Evolutionary conservation across 2,329 filamentous ascomycete species (phyloP).

Genomic region (Drechslerella stenobrocha): DNA sequence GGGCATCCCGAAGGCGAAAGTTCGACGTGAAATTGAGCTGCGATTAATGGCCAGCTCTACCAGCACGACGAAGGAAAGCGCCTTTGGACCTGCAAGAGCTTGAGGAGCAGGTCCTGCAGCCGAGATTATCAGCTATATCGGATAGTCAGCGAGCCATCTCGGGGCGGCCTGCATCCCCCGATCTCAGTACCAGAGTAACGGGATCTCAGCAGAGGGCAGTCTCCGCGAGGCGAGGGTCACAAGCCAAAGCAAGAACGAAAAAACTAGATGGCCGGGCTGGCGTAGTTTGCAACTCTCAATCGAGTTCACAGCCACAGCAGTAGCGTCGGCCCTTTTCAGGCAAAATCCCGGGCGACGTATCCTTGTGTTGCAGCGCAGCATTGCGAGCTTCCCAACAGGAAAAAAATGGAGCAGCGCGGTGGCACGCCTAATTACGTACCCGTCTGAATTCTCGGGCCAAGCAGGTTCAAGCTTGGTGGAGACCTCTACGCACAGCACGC

Average conservation of each 20-base stretch:
- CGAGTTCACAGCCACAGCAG: slow-evolving; percentile 44
- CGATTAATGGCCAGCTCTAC: slow-evolving; percentile 40
- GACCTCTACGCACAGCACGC: slow-evolving; percentile 3
- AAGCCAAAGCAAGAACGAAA: slow-evolving; percentile 11
- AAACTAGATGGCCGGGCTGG: slow-evolving; percentile 25
- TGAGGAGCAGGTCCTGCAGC: slow-evolving; percentile 30
- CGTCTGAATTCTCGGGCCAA: slow-evolving; percentile 21
- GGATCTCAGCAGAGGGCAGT: no score
- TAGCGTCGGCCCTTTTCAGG: slow-evolving; percentile 37
- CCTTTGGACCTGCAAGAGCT: slow-evolving; percentile 12
- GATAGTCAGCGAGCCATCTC: slow-evolving; percentile 10
- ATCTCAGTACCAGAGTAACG: background rate
- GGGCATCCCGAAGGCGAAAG: slow-evolving; percentile 47
- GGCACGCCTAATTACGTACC: slow-evolving; percentile 49
- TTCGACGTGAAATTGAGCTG: slow-evolving; percentile 37
- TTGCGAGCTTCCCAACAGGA: slow-evolving; percentile 39
- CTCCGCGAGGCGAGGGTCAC: slow-evolving; percentile 8
- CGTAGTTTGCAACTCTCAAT: slow-evolving; percentile 5
- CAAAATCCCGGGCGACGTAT: slow-evolving; percentile 46
- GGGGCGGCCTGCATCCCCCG: background rate
- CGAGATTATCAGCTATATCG: slow-evolving; percentile 9
- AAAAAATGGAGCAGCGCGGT: slow-evolving; percentile 10
- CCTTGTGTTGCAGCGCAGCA: slow-evolving; percentile 41
- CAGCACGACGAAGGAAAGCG: slow-evolving; percentile 18
- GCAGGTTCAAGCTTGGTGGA: slow-evolving; percentile 6